Base-by-base conservation (phyloP, 2,329 filamentous ascomycete genomes). In the Zasmidium angulare region DNA sequence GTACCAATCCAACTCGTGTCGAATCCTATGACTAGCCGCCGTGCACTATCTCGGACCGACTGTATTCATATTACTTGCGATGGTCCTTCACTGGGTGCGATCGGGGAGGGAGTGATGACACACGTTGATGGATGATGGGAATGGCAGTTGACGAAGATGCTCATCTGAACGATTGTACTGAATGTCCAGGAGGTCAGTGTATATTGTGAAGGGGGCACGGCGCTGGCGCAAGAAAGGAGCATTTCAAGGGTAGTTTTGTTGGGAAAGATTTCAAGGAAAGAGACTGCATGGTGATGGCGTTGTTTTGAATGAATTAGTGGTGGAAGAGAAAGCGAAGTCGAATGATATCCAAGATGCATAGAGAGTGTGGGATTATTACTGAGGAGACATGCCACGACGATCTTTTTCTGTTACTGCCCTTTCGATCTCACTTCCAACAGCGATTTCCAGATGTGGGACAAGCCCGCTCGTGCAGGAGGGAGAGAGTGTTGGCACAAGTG, bases 1-100 rank as follows among this genome's bases (percentile, higher is more conserved):
- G 74, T 74, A 74, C 61, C 72, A 74, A 63, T 71, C 65, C 65
- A 75, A 73, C 62, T 71, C 72, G 11, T 77, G 75, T 63, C 72
- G 70, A 59, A 73, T 77, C 63, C 72, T 77, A 71, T 77, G 74
- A 76, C 74, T 75, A 63, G 63, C 69, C 53, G 64, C 68, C 24
- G 47, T 69, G 48, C 65, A 70, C 53, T 70, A 69, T 57, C 50
- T 72, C 40, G 66, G 65, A 36, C 70, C 71, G 10, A 56, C 69
- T 23, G 49, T 66, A 17, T 56, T 74, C 21, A 49, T 75, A 48
- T 31, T 73, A 12, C 43, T 68, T 49, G 69, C 67, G 11, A 62
- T 72, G 49, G 48, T 63, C n/a, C 49, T 69, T 10, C 61, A 70
- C 31, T 69, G 63, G 63, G 54, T 40, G 46, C 59, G 63, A 26